Base-by-base conservation (phyloP, 768 basidiomycete species). In the Amanita fuliginea region DNA sequence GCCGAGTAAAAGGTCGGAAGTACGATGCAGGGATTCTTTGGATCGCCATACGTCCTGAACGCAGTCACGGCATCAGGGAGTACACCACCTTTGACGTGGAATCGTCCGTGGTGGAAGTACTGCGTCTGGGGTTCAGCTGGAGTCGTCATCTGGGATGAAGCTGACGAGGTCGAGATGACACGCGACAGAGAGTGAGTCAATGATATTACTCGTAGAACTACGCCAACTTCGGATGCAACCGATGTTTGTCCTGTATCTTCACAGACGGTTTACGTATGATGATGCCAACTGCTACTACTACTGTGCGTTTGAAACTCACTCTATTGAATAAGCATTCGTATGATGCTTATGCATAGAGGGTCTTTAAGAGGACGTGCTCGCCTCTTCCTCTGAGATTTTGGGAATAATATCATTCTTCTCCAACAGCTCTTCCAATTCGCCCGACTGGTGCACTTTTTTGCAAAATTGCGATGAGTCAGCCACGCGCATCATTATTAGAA, bases 401-500 rank as follows among this genome's bases (percentile, higher is more conserved):
- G 83, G 77, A 52, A 92, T 78, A 51, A 95, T 65, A 7, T 77
- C 71, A 52, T 81, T 74, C 61, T 86, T 80, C 56, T 77, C 77
- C 18, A 96, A 70, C 4, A 96, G 73, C 21, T 76, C 75, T 60
- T 95, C 91, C 6, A 99, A 74, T 66, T 97, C 93, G 48, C 95
- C 95, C 6, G 81, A 86, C 69, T 95, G 91, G 63, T 97, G 95
- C 95, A 99, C 92, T 94, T 55, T n/a, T n/a, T n/a, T n/a, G n/a
- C n/a, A 52, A 13, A 34, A 35, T 51, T 8, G 34, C 49, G 33
- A 54, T 43, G 37, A 49, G 36, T 34, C 28, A 16, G 19, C 24
- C 30, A 44, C 42, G 35, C 30, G 28, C 42, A 48, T 42, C 42
- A 7, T 13, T 2, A 28, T 53, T 46, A 19, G 39, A 37, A n/a